Percentiles rank a stretch among this genome's conserved stretches.
Conservation (phyloP, 2,329 filamentous ascomycete species). For the Xylaria sp. region DNA sequence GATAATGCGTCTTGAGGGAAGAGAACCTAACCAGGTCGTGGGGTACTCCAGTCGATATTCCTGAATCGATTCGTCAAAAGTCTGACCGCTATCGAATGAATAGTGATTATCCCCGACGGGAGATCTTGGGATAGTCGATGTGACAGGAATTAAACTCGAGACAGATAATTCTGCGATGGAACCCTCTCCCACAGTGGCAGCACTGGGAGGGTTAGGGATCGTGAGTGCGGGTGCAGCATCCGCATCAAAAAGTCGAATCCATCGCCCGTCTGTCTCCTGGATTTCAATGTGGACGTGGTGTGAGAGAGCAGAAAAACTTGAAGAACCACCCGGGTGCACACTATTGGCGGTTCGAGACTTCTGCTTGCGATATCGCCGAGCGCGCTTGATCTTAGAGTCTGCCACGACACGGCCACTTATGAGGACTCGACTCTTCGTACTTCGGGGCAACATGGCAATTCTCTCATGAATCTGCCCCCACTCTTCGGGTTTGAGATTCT, state of each 20-base stretch:
- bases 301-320: neutral
- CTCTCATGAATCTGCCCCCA: conserved; percentile 17
- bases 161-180: neutral
- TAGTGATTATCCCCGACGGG: neutral
- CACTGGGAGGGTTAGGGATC: neutral
- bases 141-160: neutral
- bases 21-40: conserved; percentile 6
- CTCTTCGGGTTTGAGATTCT: conserved; percentile 27
- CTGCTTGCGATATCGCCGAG: conserved; percentile 13
- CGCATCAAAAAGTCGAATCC: neutral
- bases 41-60: neutral
- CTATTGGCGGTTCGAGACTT: neutral
- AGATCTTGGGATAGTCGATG: neutral
- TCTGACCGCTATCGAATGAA: neutral
- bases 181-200: neutral
- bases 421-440: conserved; percentile 21
- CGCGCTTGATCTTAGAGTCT: conserved; percentile 3
- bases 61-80: neutral
- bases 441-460: conserved; percentile 19
- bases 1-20: neutral
- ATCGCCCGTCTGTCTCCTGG: neutral
- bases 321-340: neutral
- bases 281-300: conserved; percentile 8
- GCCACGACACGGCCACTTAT: conserved; percentile 9
- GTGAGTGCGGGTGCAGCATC: neutral